phyloP scores from a whole-genome alignment of 139 green algal genomes.

The Chlamydomonas schloesseri region DNA sequence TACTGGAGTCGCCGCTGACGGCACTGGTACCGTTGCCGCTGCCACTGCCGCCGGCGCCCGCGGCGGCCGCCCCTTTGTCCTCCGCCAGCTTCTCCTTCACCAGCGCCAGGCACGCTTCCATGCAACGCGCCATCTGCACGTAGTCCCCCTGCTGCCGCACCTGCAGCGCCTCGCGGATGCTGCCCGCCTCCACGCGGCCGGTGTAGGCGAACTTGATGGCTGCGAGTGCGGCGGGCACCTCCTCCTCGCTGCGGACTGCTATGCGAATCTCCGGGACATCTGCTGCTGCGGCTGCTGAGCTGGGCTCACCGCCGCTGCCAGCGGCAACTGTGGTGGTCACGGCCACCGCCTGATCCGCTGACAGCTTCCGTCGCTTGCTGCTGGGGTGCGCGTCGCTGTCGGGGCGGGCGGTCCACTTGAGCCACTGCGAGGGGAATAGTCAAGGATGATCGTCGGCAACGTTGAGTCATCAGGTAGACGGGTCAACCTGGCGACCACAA shows the following conservation, averaged over 20 bases:
- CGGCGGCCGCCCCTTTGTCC: too few species aligned
- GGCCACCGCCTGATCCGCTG: too few species aligned
- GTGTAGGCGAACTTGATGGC: constrained; percentile 20
- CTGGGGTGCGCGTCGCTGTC: too few species aligned
- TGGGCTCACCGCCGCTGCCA: background rate
- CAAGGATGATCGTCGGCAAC: too few species aligned
- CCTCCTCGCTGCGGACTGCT: background rate
- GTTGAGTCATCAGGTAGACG: too few species aligned
- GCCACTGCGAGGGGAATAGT: too few species aligned
- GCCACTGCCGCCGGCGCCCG: background rate
- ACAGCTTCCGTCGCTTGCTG: too few species aligned
- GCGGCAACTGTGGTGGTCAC: too few species aligned
- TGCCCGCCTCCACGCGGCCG: background rate
- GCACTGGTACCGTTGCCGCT: background rate
- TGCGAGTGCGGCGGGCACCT: background rate
- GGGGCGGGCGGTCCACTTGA: too few species aligned
- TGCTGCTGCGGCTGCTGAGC: too few species aligned
- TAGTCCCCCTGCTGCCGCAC: background rate
- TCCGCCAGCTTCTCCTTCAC: background rate
- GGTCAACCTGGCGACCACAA: too few species aligned
- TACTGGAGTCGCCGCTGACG: too few species aligned
- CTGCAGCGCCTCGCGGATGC: background rate
- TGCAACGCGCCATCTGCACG: background rate
- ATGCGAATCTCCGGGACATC: background rate
- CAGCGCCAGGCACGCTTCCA: background rate